Conservation (phyloP, 2,329 filamentous ascomycete genomes). For the Orbilia javanica region DNA sequence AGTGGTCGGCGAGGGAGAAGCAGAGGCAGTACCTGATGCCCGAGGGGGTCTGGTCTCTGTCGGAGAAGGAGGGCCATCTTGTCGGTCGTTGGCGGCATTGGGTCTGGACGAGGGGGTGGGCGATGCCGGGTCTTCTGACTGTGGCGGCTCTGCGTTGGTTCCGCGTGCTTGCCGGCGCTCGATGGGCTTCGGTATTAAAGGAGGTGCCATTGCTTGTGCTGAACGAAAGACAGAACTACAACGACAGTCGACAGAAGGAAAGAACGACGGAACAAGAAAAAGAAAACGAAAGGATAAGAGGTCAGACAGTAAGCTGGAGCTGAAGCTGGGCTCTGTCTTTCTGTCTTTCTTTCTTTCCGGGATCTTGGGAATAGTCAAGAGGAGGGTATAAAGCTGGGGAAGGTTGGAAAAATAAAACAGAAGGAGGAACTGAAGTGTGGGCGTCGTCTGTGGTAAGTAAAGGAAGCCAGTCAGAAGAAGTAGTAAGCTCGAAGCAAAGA, state of each 20-base stretch:
- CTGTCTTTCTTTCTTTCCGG: too few species aligned
- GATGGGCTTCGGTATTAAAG: slow-evolving; percentile 45
- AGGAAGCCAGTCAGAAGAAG: background rate
- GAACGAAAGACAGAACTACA: background rate
- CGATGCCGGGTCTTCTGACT: background rate
- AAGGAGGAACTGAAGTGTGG: background rate
- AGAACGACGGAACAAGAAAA: background rate
- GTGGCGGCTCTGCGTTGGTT: background rate
- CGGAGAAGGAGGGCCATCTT: background rate
- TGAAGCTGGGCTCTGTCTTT: background rate
- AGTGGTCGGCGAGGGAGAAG: slow-evolving; percentile 4
- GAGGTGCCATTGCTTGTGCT: slow-evolving; percentile 40
- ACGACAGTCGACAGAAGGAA: too few species aligned
- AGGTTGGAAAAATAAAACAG: background rate
- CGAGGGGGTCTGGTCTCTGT: background rate
- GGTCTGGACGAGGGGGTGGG: background rate
- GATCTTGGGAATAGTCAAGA: background rate
- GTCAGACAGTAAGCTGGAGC: background rate
- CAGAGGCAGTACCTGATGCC: background rate
- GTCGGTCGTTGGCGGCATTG: background rate
- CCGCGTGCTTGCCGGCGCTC: slow-evolving; percentile 11
- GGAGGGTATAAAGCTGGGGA: background rate
- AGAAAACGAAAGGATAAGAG: background rate
- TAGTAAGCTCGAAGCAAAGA: slow-evolving; percentile 11
- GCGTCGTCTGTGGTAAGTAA: background rate